phyloP scores from a whole-genome alignment of 805 yeast genomes.

The Candida michaelii region DNA sequence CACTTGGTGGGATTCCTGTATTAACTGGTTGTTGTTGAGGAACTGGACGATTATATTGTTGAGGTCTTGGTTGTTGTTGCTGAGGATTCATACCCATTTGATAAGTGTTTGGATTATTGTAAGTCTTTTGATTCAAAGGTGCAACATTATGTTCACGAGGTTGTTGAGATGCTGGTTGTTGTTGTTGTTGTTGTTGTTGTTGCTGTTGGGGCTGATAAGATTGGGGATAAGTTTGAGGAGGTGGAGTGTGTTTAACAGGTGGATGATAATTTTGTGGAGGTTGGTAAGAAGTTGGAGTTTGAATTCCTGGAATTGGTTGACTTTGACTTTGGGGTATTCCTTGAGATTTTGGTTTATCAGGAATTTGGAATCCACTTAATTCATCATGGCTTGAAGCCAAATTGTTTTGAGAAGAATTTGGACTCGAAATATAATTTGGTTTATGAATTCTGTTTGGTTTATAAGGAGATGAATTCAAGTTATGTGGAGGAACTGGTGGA shows the following conservation, averaged over 20 bases:
- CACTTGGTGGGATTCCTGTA: slow-evolving; percentile 1
- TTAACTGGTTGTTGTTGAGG: slow-evolving; percentile 9
- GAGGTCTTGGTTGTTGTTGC: slow-evolving; percentile 1
- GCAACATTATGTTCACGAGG: slow-evolving; percentile 14
- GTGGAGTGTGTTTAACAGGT: not conserved
- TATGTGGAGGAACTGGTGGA: slow-evolving; percentile 26
- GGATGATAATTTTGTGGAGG: slow-evolving; percentile 15
- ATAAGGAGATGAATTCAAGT: slow-evolving; percentile 17
- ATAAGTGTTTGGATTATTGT: slow-evolving; percentile 12
- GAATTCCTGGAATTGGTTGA: not conserved
- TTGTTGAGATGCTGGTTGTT: slow-evolving; percentile 19
- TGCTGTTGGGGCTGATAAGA: slow-evolving; percentile 6
- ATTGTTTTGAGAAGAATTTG: slow-evolving; percentile 30
- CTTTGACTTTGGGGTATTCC: slow-evolving; percentile 10
- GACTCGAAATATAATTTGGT: slow-evolving; percentile 35
- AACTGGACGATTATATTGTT: slow-evolving; percentile 17
- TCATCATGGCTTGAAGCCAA: slow-evolving; percentile 13
- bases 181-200: slow-evolving; percentile 18
- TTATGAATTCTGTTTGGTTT: slow-evolving; percentile 15
- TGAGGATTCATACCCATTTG: slow-evolving; percentile 6
- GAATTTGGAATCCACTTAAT: slow-evolving; percentile 14
- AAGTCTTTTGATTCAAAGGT: slow-evolving; percentile 11
- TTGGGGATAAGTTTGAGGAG: slow-evolving; percentile 8
- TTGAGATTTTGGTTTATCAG: slow-evolving; percentile 5
- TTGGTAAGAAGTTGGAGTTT: slow-evolving; percentile 16